phyloP scores from a whole-genome alignment of 2,329 filamentous ascomycete species.

The Aspergillus quadricinctus region DNA sequence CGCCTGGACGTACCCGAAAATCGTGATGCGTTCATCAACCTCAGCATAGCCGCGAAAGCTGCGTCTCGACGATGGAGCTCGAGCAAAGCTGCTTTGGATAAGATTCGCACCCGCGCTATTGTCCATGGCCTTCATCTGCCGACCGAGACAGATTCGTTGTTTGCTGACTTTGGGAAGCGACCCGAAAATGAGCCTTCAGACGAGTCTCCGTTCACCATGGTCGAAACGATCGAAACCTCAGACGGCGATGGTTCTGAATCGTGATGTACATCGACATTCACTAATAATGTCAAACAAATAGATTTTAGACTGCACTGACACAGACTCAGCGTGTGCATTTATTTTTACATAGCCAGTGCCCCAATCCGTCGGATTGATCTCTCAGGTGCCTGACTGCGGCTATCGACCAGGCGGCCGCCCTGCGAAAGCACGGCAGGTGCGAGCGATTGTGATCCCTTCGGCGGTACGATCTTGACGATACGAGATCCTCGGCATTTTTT shows the following conservation, averaged over 20 bases:
- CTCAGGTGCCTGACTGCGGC: not conserved
- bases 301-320: not conserved
- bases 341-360: not conserved
- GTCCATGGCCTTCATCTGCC: slow-evolving; percentile 17
- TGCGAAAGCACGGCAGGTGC: not conserved
- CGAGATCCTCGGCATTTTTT: not conserved
- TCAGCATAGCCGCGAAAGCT: slow-evolving; percentile 19
- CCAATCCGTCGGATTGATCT: not conserved
- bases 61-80: slow-evolving; percentile 21
- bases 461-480: not conserved
- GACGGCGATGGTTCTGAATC: not conserved
- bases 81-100: slow-evolving; percentile 3
- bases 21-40: slow-evolving; percentile 22
- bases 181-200: not conserved
- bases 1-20: slow-evolving; percentile 17
- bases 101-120: slow-evolving; percentile 18
- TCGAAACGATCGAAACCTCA: not conserved
- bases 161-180: slow-evolving; percentile 17
- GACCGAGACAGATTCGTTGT: slow-evolving; percentile 18
- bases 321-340: not conserved
- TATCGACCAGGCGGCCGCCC: too few relatives aligned
- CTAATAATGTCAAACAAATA: not conserved
- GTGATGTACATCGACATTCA: too few relatives aligned
- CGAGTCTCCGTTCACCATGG: not conserved
- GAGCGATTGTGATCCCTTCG: not conserved